Evolutionary conservation across 208 protist species (phyloP).

Genomic region (Wallacemonas sp.): DNA sequence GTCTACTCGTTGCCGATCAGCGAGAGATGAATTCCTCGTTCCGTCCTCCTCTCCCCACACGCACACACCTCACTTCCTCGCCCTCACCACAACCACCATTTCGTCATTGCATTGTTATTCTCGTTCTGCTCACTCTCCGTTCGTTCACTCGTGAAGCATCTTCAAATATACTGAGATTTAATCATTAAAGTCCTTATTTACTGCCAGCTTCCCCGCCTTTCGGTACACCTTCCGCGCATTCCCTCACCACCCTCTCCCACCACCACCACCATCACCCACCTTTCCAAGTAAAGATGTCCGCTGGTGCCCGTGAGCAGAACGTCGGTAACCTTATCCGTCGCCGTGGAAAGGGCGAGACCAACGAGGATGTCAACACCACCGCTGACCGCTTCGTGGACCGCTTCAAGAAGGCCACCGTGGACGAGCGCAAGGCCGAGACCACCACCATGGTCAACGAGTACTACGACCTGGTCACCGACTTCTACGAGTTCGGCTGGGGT

Average conservation of each 20-base stretch:
- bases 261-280: slow-evolving; percentile 3
- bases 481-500: slow-evolving; percentile 98
- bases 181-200: slow-evolving; percentile 23
- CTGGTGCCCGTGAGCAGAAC: slow-evolving; percentile 45
- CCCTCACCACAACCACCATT: neutral
- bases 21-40: too few relatives aligned
- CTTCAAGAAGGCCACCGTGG: slow-evolving; percentile 69
- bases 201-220: neutral
- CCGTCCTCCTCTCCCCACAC: neutral
- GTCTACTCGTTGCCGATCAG: too few relatives aligned
- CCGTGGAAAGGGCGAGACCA: slow-evolving; percentile 44
- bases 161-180: slow-evolving; percentile 12
- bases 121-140: slow-evolving; percentile 5
- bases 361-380: slow-evolving; percentile 60
- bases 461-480: slow-evolving; percentile 97
- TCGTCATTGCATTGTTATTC: neutral
- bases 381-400: slow-evolving; percentile 82
- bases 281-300: slow-evolving; percentile 46
- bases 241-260: too few relatives aligned
- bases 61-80: neutral
- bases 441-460: slow-evolving; percentile 94
- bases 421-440: slow-evolving; percentile 70
- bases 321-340: slow-evolving; percentile 63
- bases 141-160: neutral
- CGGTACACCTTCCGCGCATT: too few relatives aligned